These are phyloP conservation scores for Beauveria sp. DNA, from an alignment of 2,329 filamentous ascomycete genomes.

Conservation along the genomic window DNA sequence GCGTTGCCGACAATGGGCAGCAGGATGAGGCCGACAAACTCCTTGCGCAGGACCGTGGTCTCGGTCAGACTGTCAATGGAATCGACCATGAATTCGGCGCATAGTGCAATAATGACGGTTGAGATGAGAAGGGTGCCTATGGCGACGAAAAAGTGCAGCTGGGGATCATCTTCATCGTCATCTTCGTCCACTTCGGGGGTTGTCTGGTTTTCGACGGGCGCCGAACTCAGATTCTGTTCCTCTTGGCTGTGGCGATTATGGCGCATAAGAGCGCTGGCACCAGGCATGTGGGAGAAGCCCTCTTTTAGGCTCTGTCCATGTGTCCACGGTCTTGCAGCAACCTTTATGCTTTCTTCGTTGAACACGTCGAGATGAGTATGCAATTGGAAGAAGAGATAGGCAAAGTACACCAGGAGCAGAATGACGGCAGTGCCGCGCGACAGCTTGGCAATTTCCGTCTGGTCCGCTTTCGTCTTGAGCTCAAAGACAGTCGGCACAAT, in stretches of 20 bases:
- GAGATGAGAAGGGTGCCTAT: constrained; percentile 62
- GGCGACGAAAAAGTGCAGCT: constrained; percentile 65
- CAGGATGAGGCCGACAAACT: constrained; percentile 74
- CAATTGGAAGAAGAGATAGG: constrained; percentile 85
- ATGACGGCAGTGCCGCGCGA: constrained; percentile 73
- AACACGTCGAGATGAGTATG: constrained; percentile 78
- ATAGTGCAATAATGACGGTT: constrained; percentile 73
- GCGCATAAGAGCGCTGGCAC: constrained; percentile 23
- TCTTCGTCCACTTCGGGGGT: constrained; percentile 44
- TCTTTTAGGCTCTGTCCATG: constrained; percentile 29
- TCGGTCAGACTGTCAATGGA: constrained; percentile 62
- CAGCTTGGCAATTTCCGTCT: constrained; percentile 48
- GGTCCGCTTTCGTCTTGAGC: constrained; percentile 33
- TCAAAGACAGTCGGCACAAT: constrained; percentile 89
- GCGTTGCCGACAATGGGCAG: constrained; percentile 79
- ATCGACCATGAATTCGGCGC: constrained; percentile 70
- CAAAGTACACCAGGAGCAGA: constrained; percentile 72
- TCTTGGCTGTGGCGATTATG: constrained; percentile 20
- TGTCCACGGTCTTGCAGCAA: constrained; percentile 48
- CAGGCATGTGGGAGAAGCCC: constrained; percentile 33
- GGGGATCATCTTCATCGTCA: constrained; percentile 67
- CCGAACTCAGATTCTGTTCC: constrained; percentile 38
- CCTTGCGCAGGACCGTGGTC: constrained; percentile 53
- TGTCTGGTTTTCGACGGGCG: constrained; percentile 32
- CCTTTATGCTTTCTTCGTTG: constrained; percentile 71